Base-by-base conservation (phyloP, 306 rosid species). In the Canavalia ensiformis region DNA sequence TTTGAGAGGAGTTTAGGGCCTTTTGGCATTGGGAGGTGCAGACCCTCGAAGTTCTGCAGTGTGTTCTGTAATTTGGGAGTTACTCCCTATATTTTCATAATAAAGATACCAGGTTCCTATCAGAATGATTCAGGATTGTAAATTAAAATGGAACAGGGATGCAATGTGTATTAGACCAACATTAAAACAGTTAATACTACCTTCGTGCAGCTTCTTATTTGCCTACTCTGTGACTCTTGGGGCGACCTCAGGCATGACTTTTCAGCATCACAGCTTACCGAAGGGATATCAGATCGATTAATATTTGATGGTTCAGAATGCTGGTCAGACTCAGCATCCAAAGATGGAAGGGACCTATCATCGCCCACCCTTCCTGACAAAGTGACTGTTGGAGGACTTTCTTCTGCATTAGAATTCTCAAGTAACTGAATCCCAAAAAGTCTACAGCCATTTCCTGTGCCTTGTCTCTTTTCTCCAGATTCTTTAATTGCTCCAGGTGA, bases 181-280 rank as follows among this genome's bases (percentile, higher is more conserved):
- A 4, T 12, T 33, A 73, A 30, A 78, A n/a, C 29, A 84, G 42
- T 63, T 12, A 18, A 13, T 59, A 78, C 76, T 88, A 95, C 99
- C 97, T 95, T 95, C 3, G 99, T 95, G 92, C 99, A 95, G 81
- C 99, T 95, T 80, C 99, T 91, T 78, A 88, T 95, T 86, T 95
- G 99, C 88, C 89, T 93, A 87, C 94, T 90, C 75, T 91, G 97
- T 37, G 87, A 88, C 83, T 93, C 99, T 55, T 85, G 94, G 44
- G 95, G 92, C 64, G 99, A 93, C 83, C 89, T 87, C 83, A 93
- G 68, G 75, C 92, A 88, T 39, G 97, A 93, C 82, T 95, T 93
- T 77, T 95, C 99, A 54, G 97, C 99, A 68, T 95, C 99, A 78
- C 90, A 91, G 78, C 97, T 95, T 65, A 86, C 89, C 60, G 97